Percentiles rank a stretch among this genome's conserved stretches.
Evolutionary conservation across 2,329 filamentous ascomycete genomes (phyloP).

Genomic region (Phyllosticta citrichinensis): DNA sequence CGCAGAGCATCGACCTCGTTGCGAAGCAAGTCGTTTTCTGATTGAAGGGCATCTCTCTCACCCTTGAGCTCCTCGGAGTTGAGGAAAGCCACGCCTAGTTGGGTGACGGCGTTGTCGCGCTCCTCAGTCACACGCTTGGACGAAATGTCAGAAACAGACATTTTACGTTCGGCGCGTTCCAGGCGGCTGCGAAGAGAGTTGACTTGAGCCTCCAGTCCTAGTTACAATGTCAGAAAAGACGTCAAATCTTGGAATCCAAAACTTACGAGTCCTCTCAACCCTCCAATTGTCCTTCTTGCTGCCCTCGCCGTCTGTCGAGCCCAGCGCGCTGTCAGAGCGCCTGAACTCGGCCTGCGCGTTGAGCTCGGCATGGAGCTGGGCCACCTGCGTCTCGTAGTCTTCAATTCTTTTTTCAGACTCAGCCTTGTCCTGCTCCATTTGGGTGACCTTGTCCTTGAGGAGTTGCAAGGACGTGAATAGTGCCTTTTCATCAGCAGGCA

Average conservation of each 20-base stretch:
- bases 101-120: conserved; percentile 54
- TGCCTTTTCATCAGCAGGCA: conserved; percentile 53
- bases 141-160: conserved; percentile 52
- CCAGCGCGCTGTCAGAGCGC: conserved; percentile 38
- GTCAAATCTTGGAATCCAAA: neutral
- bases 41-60: conserved; percentile 31
- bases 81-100: conserved; percentile 50
- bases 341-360: conserved; percentile 30
- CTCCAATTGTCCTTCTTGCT: conserved; percentile 29
- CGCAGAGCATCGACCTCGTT: conserved; percentile 19
- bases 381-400: conserved; percentile 43
- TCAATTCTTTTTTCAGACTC: conserved; percentile 40
- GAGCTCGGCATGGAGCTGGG: conserved; percentile 39
- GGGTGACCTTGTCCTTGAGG: conserved; percentile 46
- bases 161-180: conserved; percentile 52
- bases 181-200: conserved; percentile 51
- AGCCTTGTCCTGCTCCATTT: conserved; percentile 46
- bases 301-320: conserved; percentile 39
- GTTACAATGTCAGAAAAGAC: neutral
- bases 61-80: conserved; percentile 43
- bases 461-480: conserved; percentile 51
- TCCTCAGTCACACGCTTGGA: conserved; percentile 54
- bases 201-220: conserved; percentile 51
- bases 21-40: conserved; percentile 28
- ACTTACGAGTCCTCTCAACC: conserved; percentile 49